Conservation (phyloP, 2,329 filamentous ascomycete genomes). For the Pezicula radicicola region DNA sequence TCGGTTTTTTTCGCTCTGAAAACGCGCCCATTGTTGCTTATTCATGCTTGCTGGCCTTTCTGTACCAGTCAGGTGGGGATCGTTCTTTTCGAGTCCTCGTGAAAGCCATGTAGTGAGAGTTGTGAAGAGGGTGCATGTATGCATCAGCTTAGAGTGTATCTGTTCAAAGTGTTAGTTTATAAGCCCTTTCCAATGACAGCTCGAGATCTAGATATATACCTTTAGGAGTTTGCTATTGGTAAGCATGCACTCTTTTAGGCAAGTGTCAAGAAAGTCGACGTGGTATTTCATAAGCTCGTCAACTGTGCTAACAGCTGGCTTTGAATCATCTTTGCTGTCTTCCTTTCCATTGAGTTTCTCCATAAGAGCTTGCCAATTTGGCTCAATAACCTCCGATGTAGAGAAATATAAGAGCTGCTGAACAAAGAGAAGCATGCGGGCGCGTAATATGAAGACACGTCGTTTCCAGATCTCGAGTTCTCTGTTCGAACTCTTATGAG, state of each 20-base stretch:
- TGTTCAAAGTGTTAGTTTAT: conserved; percentile 32
- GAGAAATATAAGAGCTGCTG: conserved; percentile 95
- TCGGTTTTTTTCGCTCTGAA: conserved; percentile 54
- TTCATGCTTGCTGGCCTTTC: conserved; percentile 55
- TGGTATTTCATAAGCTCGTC: conserved; percentile 98
- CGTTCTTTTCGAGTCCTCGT: conserved; percentile 75
- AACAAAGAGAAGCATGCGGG: conserved; percentile 92
- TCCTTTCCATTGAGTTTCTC: conserved; percentile 65
- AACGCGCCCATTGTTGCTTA: conserved; percentile 53
- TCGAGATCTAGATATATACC: conserved; percentile 41
- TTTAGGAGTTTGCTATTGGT: conserved; percentile 90
- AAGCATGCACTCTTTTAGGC: conserved; percentile 95
- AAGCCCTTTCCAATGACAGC: neutral
- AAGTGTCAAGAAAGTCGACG: conserved; percentile 93
- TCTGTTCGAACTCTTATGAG: conserved; percentile 67
- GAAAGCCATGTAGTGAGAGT: conserved; percentile 82
- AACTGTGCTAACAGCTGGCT: conserved; percentile 61
- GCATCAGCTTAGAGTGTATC: conserved; percentile 95
- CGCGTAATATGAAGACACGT: conserved; percentile 81
- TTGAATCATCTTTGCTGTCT: conserved; percentile 28
- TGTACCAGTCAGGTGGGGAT: conserved; percentile 67
- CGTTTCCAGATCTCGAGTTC: conserved; percentile 88
- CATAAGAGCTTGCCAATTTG: conserved; percentile 92
- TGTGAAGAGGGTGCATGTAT: conserved; percentile 88
- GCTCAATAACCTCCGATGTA: conserved; percentile 92